phyloP scores from a whole-genome alignment of 345 rosid species.

The Arabis alpina region DNA sequence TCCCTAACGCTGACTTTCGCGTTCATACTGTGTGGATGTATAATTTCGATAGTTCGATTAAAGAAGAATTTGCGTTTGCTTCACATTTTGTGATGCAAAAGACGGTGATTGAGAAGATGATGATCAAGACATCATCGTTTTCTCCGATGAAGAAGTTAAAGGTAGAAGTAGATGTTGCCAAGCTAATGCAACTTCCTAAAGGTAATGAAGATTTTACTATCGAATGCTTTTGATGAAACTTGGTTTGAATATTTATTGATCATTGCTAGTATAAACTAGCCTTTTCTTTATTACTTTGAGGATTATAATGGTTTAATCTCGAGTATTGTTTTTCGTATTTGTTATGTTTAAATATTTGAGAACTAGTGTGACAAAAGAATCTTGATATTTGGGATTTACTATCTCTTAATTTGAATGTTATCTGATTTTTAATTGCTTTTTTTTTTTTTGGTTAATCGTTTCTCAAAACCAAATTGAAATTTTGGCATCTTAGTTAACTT shows the following conservation, averaged over 20 bases:
- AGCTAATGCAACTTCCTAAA: conserved; percentile 18
- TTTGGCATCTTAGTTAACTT: too few relatives aligned
- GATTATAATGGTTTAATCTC: too few relatives aligned
- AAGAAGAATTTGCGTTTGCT: conserved; percentile 18
- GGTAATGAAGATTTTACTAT: not conserved
- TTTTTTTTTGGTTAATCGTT: not conserved
- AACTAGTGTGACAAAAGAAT: not conserved
- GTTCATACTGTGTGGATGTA: conserved; percentile 4
- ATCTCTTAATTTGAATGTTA: conserved; percentile 16
- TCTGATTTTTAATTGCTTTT: not conserved
- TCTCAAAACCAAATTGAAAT: not conserved
- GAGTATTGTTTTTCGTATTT: not conserved
- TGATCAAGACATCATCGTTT: conserved; percentile 17
- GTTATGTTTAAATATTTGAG: not conserved
- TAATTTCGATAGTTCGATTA: conserved; percentile 4
- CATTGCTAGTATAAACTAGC: not conserved
- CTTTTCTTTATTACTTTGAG: too few relatives aligned
- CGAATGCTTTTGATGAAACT: conserved; percentile 18
- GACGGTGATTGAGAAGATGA: conserved; percentile 8
- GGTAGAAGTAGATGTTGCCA: conserved; percentile 6
- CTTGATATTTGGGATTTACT: not conserved
- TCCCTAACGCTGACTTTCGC: conserved; percentile 6
- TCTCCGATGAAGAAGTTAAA: conserved; percentile 12
- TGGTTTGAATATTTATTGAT: conserved; percentile 1
- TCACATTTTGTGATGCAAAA: conserved; percentile 30